Percentiles rank a stretch among this genome's conserved stretches.
Evolutionary conservation across 1,284 basidiomycete species (phyloP).

Genomic region (Cutaneotrichosporon cyanovorans): DNA sequence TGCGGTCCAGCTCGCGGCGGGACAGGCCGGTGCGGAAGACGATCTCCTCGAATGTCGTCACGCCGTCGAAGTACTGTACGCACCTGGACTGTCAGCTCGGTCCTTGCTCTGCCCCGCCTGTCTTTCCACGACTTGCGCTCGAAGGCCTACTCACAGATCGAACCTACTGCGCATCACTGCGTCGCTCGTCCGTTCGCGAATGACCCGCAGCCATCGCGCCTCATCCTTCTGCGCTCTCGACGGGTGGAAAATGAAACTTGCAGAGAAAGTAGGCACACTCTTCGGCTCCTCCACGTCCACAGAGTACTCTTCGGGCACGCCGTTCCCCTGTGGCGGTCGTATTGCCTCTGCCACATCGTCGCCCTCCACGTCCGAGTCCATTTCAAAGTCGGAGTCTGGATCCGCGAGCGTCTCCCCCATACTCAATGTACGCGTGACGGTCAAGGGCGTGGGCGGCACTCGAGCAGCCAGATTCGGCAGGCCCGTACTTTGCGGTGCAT

Average conservation of each 20-base stretch:
- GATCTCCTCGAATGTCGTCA: conserved; percentile 42
- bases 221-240: conserved; percentile 41
- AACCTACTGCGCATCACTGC: conserved; percentile 34
- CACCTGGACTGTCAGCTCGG: conserved; percentile 20
- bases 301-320: conserved; percentile 16
- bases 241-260: conserved; percentile 36
- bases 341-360: conserved; percentile 9
- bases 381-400: conserved; percentile 34
- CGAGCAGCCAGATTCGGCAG: conserved; percentile 7
- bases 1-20: conserved; percentile 34
- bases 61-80: conserved; percentile 44
- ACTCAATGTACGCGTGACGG: conserved; percentile 3
- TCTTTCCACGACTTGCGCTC: no score
- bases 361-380: conserved; percentile 31
- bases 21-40: conserved; percentile 40
- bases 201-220: conserved; percentile 38
- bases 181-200: conserved; percentile 32
- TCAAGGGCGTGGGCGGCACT: conserved; percentile 9
- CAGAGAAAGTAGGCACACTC: conserved; percentile 27
- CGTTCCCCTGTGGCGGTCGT: background rate
- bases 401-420: conserved; percentile 12
- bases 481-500: background rate
- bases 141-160: conserved; percentile 41
- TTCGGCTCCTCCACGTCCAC: conserved; percentile 24
- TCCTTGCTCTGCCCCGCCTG: background rate